Conservation (phyloP, 2,329 filamentous ascomycete genomes). For the Acrodontium crateriforme region DNA sequence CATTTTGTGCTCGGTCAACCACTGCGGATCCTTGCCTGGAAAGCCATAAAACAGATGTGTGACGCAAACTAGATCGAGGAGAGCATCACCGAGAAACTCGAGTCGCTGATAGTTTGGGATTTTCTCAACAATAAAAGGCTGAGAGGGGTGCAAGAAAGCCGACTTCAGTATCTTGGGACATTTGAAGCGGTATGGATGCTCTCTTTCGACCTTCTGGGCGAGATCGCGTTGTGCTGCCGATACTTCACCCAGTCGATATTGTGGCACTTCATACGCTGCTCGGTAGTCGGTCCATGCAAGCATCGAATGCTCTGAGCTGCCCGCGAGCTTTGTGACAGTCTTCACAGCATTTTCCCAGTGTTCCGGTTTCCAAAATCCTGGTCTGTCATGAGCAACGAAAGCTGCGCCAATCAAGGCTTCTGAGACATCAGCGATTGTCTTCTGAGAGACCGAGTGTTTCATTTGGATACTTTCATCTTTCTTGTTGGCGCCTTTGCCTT, state of each 20-base stretch:
- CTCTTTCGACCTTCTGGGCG: conserved; percentile 46
- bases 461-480: conserved; percentile 29
- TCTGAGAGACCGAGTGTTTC: conserved; percentile 63
- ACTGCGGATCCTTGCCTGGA: conserved; percentile 75
- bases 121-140: conserved; percentile 58
- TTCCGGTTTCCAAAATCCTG: conserved; percentile 26
- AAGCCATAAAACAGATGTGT: conserved; percentile 67
- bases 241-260: conserved; percentile 50
- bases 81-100: conserved; percentile 80
- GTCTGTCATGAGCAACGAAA: conserved; percentile 40
- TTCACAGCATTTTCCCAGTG: conserved; percentile 48
- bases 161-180: conserved; percentile 65
- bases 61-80: conserved; percentile 76
- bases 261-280: conserved; percentile 50
- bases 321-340: conserved; percentile 57
- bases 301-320: conserved; percentile 55
- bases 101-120: conserved; percentile 81
- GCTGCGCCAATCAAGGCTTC: conserved; percentile 89
- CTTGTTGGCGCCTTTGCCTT: conserved; percentile 36
- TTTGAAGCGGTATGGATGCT: conserved; percentile 53
- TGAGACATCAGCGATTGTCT: conserved; percentile 70
- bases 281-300: conserved; percentile 60
- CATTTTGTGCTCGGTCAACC: conserved; percentile 98
- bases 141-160: conserved; percentile 80
- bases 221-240: conserved; percentile 58